A percentile compares a stretch with the other conserved stretches of the same genome.
phyloP scores from a whole-genome alignment of 495 filamentous ascomycete genomes.

The Aspergillus ellipticus region DNA sequence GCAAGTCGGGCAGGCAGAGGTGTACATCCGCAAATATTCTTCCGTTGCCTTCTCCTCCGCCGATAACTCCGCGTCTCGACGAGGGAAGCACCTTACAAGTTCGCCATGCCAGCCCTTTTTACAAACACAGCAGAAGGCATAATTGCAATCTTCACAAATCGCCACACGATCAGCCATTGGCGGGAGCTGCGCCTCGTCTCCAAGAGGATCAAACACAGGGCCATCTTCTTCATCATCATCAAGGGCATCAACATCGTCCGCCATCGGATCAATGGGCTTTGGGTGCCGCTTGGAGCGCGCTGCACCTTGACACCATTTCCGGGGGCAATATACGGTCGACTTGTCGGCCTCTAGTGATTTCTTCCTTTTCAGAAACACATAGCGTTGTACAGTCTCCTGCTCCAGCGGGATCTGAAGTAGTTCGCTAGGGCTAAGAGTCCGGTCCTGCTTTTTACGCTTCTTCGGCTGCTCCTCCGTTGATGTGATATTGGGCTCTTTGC shows the following conservation, averaged over 20 bases:
- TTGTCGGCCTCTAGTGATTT: conserved; percentile 86
- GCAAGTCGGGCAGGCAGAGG: conserved; percentile 88
- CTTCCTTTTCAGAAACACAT: conserved; percentile 86
- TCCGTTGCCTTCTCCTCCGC: conserved; percentile 80
- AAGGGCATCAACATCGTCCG: conserved; percentile 46
- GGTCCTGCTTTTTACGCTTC: conserved; percentile 49
- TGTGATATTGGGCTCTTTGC: conserved; percentile 47
- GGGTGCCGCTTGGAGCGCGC: conserved; percentile 75
- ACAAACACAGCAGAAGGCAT: conserved; percentile 82
- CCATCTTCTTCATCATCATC: conserved; percentile 39
- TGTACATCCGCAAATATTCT: conserved; percentile 75
- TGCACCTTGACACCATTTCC: conserved; percentile 91
- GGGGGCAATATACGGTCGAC: conserved; percentile 89
- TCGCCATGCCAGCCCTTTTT: conserved; percentile 86
- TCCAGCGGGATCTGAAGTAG: conserved; percentile 79
- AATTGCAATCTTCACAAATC: conserved; percentile 85
- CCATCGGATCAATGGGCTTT: conserved; percentile 54
- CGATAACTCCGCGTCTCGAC: conserved; percentile 61
- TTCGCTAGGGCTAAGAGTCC: conserved; percentile 78
- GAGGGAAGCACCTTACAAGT: conserved; percentile 58
- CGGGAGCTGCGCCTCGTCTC: conserved; percentile 35
- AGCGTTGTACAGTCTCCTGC: conserved; percentile 73
- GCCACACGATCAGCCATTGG: conserved; percentile 60
- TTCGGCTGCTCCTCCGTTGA: conserved; percentile 19
- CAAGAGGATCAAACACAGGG: conserved; percentile 29